Conservation (phyloP, 1,139 yeast genomes). For the Yamadazyma triangularis region DNA sequence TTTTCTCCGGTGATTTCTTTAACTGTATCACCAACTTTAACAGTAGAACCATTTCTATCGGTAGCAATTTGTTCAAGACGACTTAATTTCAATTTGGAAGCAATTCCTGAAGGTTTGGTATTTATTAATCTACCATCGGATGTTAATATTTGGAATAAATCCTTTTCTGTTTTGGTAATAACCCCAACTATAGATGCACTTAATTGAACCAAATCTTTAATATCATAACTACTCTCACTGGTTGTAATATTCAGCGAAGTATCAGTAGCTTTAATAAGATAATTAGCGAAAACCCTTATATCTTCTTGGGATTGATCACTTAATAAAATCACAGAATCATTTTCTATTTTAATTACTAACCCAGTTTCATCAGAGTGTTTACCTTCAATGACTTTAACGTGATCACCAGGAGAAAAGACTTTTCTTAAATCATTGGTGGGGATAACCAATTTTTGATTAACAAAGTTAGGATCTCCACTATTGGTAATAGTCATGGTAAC, state of each 20-base stretch:
- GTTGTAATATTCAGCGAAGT: conserved; percentile 43
- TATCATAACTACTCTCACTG: conserved; percentile 65
- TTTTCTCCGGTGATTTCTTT: conserved; percentile 64
- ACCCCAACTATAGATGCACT: conserved; percentile 88
- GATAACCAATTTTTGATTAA: conserved; percentile 52
- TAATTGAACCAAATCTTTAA: conserved; percentile 86
- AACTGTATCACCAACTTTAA: conserved; percentile 87
- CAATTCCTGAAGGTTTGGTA: conserved; percentile 74
- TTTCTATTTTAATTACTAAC: conserved; percentile 76
- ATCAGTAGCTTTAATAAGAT: conserved; percentile 74
- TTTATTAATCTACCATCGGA: conserved; percentile 76
- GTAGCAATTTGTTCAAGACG: conserved; percentile 80
- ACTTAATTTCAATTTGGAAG: conserved; percentile 61
- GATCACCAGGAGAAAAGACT: conserved; percentile 88
- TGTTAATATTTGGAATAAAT: conserved; percentile 73
- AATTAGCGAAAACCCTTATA: conserved; percentile 88
- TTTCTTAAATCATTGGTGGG: conserved; percentile 82
- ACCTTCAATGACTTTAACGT: conserved; percentile 89
- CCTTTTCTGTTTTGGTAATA: conserved; percentile 85
- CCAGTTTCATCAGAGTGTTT: conserved; percentile 93
- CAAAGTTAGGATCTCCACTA: conserved; percentile 46
- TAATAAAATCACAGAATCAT: conserved; percentile 83
- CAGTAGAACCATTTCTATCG: conserved; percentile 78
- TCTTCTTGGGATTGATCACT: conserved; percentile 88
- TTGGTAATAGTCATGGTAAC: conserved; percentile 56